Base-by-base conservation (phyloP, 345 rosid species). In the Murraya koenigii region DNA sequence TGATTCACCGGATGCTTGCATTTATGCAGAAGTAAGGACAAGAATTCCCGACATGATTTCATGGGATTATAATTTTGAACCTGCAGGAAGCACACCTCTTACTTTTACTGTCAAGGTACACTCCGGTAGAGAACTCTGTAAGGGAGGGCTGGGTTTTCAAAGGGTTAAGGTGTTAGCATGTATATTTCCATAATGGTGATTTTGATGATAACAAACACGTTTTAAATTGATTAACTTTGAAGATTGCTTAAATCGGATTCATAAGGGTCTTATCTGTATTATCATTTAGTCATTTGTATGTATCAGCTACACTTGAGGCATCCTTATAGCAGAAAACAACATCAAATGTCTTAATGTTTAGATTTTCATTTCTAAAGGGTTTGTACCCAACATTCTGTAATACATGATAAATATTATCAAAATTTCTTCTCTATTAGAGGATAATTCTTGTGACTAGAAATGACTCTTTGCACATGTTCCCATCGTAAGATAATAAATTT, bases 11-110 rank as follows among this genome's bases (percentile, higher is more conserved):
- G 88, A 94, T 80, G 85, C 97, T 52, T 94, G 95, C 76, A 87
- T 91, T 26, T 96, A 94, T 82, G 94, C 98, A 7, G 98, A 94
- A 87, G 85, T 95, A 75, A 88, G 95, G 87, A 93, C 97, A 7
- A 90, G 88, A 75, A 91, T 92, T 71, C 95, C 95, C 1, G 95
- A 95, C 30, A 91, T 96, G 5, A 75, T 83, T 56, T 85, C 92
- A 19, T 93, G 97, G 96, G 98, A 92, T 89, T 92, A 89, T 79
- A 88, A 91, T 84, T 93, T 92, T 72, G 97, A 93, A 80, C 97
- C 90, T 58, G 94, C 90, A 35, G 98, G 97, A 85, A 88, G 82
- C 78, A 79, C 80, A 17, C 95, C 97, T 0, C 86, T 90, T 23
- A 92, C 90, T 83, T 95, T 92, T 79, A 93, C 97, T 6, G 89